Evolutionary conservation across 345 rosid genomes (phyloP), one percentile per base, ranked within the genome.

Genomic region (Boechera retrofracta): DNA sequence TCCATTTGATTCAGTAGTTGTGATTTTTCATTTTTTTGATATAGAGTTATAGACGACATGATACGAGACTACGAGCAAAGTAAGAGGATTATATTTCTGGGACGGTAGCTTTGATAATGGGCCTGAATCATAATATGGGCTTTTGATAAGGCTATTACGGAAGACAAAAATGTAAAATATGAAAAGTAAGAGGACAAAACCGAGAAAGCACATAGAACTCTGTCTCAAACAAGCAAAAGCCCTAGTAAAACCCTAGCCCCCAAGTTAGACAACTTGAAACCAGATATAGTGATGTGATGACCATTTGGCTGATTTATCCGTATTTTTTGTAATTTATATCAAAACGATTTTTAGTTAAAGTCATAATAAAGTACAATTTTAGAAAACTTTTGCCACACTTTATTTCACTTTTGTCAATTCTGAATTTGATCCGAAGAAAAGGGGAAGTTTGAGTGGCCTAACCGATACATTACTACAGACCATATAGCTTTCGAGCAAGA

Each of bases 221-320:
- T 18, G 58, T 13, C 54, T 64, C 33, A 15, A 58, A 39, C 8
- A 7, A 32, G 18, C 35, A 31, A 39, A 67, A 12, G 21, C 44
- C 74, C 74, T 68, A 32, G 74, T 68, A 60, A 76, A 76, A 32
- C 74, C 74, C 69, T 76, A 61, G 69, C 38, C 36, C 47, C 64
- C 65, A 55, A 16, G 24, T 21, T 21, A 1, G 85, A 88, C 89
- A 89, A 91, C 66, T 79, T 91, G 88, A 93, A 86, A 82, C 98
- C 98, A 3, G 95, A 91, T 81, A 86, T 93, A 13, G 92, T 89
- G 57, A 91, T 93, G 97, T 93, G 86, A 89, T 39, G 41, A 35
- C 16, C 6, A 16, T 6, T 16, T 32, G 39, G 15, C 10, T 10
- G 41, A 47, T 41, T 13, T 42, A 21, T 21, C 24, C 24, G 24